Base-by-base conservation (phyloP, 495 filamentous ascomycete species). In the Talaromyces borbonicus region DNA sequence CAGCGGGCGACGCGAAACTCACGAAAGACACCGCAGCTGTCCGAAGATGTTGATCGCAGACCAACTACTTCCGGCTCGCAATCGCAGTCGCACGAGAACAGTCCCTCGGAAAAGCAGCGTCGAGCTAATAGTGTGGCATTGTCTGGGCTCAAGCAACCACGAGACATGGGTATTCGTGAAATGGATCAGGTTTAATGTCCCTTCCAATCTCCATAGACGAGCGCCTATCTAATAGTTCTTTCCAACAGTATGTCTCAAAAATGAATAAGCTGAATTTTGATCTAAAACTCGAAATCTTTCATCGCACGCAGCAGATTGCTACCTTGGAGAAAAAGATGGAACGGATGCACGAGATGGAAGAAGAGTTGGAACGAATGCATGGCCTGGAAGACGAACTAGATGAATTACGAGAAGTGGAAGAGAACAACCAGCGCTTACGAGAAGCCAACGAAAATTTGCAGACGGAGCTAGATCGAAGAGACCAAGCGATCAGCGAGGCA, bases 211-310 rank as follows among this genome's bases (percentile, higher is more conserved):
- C 33, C 2, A 20, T 14, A n/a, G 1, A 35, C 33, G 25, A 31
- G 16, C 19, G 8, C 9, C 40, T 12, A 29, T 22, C 19, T 46
- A 23, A 46, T 22, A 15, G 15, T n/a, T n/a, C n/a, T n/a, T n/a
- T 20, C 20, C 8, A 7, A 16, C 49, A 74, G 65, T 68, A 73
- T 48, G 62, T 75, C 39, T 78, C 73, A 2, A 85, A 77, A 38
- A 65, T 94, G 36, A 81, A 83, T 56, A 93, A 93, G 55, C 77
- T 90, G 56, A 92, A 94, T 53, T 96, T 94, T 56, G 85, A 90
- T 56, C 69, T 96, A 47, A 94, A 94, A 60, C 68, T 95, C 38
- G 85, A 90, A 49, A 69, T 95, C 1, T 85, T 77, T 53, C 84
- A 95, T 51, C 73, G 82, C 14, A 59, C 68, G 8, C 69, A 82